Conservation (phyloP, 2,329 filamentous ascomycete genomes). For the Colletotrichum graminicola region DNA sequence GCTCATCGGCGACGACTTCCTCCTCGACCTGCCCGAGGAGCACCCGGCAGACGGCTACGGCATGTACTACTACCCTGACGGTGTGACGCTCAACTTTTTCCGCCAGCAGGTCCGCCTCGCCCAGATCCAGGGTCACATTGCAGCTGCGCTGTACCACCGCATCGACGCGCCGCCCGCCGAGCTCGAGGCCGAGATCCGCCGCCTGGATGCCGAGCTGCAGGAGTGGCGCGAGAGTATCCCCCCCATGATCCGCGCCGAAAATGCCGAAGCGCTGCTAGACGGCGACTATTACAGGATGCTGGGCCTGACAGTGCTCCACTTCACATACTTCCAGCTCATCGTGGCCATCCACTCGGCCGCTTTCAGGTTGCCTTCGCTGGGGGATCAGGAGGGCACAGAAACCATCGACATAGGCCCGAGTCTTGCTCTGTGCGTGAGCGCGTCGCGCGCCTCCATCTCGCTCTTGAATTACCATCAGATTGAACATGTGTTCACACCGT, state of each 20-base stretch:
- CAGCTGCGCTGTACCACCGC: constrained; percentile 17
- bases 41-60: constrained; percentile 32
- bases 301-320: constrained; percentile 30
- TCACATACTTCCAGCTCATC: constrained; percentile 38
- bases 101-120: constrained; percentile 37
- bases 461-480: constrained; percentile 35
- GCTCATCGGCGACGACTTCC: constrained; percentile 36
- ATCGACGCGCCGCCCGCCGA: constrained; percentile 22
- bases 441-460: constrained; percentile 35
- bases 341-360: constrained; percentile 35
- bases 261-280: constrained; percentile 29
- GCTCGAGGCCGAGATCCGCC: constrained; percentile 36
- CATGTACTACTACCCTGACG: constrained; percentile 35
- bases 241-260: constrained; percentile 36
- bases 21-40: constrained; percentile 36
- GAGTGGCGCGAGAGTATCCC: constrained; percentile 37
- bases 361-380: constrained; percentile 22
- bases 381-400: constrained; percentile 31
- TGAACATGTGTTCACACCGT: constrained; percentile 33
- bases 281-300: constrained; percentile 33
- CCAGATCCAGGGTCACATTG: constrained; percentile 32
- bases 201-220: constrained; percentile 33
- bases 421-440: constrained; percentile 28
- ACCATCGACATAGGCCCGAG: constrained; percentile 19
- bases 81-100: constrained; percentile 35